Percentiles rank a stretch among this genome's conserved stretches.
phyloP scores from a whole-genome alignment of 305 asterid species.

The Galium porrigens region DNA sequence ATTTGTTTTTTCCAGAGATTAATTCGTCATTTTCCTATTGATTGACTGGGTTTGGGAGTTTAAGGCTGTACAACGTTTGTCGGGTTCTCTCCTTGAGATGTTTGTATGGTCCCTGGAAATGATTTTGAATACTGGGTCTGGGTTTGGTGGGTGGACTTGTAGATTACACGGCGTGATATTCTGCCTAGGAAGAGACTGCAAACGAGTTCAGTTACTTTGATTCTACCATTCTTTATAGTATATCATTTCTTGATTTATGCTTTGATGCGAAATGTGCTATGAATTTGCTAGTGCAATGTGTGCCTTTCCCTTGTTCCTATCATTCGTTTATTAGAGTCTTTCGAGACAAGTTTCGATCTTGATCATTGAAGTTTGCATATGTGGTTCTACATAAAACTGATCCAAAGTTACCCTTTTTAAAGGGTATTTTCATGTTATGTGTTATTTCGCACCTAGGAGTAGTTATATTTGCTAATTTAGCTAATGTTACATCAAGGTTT shows the following conservation, averaged over 20 bases:
- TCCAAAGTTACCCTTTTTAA: background rate
- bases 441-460: background rate
- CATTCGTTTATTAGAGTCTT: background rate
- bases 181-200: background rate
- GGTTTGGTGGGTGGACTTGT: background rate
- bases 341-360: background rate
- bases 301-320: background rate
- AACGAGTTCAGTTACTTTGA: background rate
- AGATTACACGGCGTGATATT: background rate
- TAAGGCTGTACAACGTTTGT: background rate
- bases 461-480: background rate
- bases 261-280: background rate
- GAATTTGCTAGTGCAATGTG: slow-evolving; percentile 1
- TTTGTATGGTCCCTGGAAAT: background rate
- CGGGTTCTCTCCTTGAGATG: background rate
- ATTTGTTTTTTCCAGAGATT: background rate
- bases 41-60: background rate
- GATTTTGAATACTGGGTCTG: background rate
- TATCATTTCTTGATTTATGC: background rate
- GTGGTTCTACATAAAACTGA: background rate
- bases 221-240: background rate
- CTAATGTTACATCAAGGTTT: background rate
- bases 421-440: background rate
- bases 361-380: background rate
- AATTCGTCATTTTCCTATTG: background rate